These are phyloP conservation scores for Pseudocercospora musae DNA, from an alignment of 2,329 filamentous ascomycete species.

Conservation along the genomic window DNA sequence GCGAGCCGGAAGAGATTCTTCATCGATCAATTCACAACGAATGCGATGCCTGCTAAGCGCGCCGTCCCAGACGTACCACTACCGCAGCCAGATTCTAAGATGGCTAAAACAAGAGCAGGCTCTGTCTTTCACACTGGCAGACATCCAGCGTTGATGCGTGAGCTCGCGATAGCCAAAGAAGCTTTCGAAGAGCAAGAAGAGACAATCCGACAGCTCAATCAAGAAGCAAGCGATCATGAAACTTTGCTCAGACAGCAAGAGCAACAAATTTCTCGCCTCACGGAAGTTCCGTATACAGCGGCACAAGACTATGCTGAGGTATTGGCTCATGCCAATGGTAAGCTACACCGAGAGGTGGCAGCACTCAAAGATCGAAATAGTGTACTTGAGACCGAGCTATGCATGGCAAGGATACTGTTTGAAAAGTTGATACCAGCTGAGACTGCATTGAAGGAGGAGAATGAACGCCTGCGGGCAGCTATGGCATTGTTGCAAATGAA, in stretches of 20 bases:
- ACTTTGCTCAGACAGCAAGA: background rate
- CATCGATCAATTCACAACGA: background rate
- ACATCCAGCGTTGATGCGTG: background rate
- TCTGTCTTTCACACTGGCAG: background rate
- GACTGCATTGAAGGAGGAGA: background rate
- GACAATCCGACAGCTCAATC: background rate
- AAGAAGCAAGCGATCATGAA: slow-evolving; percentile 2
- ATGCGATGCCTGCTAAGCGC: background rate
- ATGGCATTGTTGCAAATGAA: background rate
- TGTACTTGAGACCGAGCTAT: background rate
- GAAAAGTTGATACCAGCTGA: background rate
- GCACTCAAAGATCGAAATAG: background rate
- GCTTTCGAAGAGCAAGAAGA: slow-evolving; percentile 1
- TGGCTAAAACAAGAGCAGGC: background rate
- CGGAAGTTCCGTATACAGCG: background rate
- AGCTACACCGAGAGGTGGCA: background rate
- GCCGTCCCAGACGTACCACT: background rate
- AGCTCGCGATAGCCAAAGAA: background rate
- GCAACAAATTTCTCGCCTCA: background rate
- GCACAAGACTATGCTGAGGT: background rate
- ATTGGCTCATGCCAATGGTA: background rate
- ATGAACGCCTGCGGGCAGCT: background rate
- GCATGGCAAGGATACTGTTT: background rate
- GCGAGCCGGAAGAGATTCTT: background rate
- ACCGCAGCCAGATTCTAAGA: background rate